phyloP scores from a whole-genome alignment of 106 monocot species.

The Iris macrosiphon region DNA sequence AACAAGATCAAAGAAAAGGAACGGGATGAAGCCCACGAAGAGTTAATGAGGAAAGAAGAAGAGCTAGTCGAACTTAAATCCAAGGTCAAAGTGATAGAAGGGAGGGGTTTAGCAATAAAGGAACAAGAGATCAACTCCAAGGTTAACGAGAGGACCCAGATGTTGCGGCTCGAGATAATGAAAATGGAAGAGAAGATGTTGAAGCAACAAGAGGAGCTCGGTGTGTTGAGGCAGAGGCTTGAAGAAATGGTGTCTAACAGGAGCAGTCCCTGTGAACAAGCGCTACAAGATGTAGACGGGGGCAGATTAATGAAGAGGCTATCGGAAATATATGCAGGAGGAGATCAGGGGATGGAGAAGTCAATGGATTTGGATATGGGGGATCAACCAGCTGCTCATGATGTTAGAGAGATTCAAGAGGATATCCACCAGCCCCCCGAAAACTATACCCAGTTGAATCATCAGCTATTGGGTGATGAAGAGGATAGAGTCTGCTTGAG shows the following conservation, averaged over 20 bases:
- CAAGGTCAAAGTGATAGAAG: conserved; percentile 43
- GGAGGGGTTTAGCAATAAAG: conserved; percentile 13
- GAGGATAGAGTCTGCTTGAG: conserved; percentile 49
- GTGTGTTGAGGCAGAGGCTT: conserved; percentile 27
- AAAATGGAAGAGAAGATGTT: conserved; percentile 66
- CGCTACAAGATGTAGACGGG: conserved; percentile 16
- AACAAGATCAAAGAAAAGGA: conserved; percentile 73
- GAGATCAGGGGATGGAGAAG: conserved; percentile 66
- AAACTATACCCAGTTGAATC: not conserved
- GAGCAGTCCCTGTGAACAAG: conserved; percentile 14
- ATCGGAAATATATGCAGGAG: conserved; percentile 40
- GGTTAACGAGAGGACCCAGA: conserved; percentile 44
- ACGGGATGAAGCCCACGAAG: conserved; percentile 42
- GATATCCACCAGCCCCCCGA: not conserved
- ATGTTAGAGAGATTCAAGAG: conserved; percentile 64
- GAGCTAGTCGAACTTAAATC: conserved; percentile 34
- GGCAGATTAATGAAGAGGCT: conserved; percentile 40
- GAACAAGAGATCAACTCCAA: conserved; percentile 53
- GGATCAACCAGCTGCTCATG: conserved; percentile 37
- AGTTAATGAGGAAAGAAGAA: conserved; percentile 56
- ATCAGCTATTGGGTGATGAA: conserved; percentile 5
- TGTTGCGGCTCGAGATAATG: conserved; percentile 33
- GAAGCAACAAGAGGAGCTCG: conserved; percentile 59
- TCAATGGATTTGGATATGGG: conserved; percentile 90
- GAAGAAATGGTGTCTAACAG: conserved; percentile 34